Evolutionary conservation across 2,329 filamentous ascomycete genomes (phyloP).

Genomic region (Neofusicoccum laricinum): DNA sequence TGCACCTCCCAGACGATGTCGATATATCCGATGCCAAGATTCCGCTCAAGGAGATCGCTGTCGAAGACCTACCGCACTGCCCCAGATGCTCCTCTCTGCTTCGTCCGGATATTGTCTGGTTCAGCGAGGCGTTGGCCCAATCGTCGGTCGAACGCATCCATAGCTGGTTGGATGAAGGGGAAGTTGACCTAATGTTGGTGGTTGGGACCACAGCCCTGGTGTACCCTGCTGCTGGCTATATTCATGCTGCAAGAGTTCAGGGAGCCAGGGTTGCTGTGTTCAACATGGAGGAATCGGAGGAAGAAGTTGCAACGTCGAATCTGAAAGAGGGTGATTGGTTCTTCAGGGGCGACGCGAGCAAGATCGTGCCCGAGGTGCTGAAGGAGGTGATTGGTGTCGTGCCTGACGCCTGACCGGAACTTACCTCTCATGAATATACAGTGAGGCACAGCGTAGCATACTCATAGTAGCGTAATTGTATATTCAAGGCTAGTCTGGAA

Average conservation of each 20-base stretch:
- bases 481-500: no score
- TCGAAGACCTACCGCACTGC: conserved; percentile 21
- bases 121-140: conserved; percentile 43
- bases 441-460: no score
- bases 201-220: conserved; percentile 25
- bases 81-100: conserved; percentile 19
- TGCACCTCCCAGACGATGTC: neutral
- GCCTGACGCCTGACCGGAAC: neutral
- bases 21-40: conserved; percentile 16
- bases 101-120: conserved; percentile 24
- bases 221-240: conserved; percentile 23
- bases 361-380: conserved; percentile 52
- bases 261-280: conserved; percentile 25
- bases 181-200: conserved; percentile 25
- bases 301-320: conserved; percentile 21
- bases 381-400: conserved; percentile 14
- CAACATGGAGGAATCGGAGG: conserved; percentile 20
- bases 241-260: conserved; percentile 21
- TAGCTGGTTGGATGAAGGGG: conserved; percentile 14
- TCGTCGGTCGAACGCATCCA: conserved; percentile 41
- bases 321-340: conserved; percentile 54
- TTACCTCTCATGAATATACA: no score
- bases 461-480: no score
- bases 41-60: conserved; percentile 16
- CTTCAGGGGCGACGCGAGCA: conserved; percentile 58